Evolutionary conservation across 306 rosid species (phyloP).

Genomic region (Vigna radiata): DNA sequence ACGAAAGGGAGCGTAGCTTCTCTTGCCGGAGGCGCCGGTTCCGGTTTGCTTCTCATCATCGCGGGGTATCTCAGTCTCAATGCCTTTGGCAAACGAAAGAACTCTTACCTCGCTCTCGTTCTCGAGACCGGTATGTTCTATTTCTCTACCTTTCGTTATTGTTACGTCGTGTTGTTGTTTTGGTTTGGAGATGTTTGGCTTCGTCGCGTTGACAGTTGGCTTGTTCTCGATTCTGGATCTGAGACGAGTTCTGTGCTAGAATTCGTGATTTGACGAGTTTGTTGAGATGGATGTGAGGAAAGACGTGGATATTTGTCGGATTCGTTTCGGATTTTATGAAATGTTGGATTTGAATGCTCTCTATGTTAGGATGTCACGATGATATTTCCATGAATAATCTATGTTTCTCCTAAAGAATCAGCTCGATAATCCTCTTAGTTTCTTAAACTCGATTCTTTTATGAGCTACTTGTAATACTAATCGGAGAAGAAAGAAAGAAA

Average conservation of each 20-base stretch:
- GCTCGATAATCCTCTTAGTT: too few species aligned
- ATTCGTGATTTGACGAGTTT: background rate
- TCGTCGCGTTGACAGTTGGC: background rate
- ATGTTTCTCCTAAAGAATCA: background rate
- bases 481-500: background rate
- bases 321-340: background rate
- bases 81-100: slow-evolving; percentile 71
- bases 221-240: slow-evolving; percentile 4
- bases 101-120: slow-evolving; percentile 65
- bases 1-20: slow-evolving; percentile 79
- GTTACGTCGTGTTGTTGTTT: too few species aligned
- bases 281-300: too few species aligned
- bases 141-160: background rate
- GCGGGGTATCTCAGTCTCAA: slow-evolving; percentile 84
- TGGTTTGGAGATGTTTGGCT: background rate
- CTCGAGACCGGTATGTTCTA: slow-evolving; percentile 64
- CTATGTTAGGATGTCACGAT: background rate
- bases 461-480: background rate
- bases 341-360: background rate
- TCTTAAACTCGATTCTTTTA: background rate
- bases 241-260: background rate
- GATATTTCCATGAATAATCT: background rate
- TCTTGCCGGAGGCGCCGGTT: slow-evolving; percentile 70
- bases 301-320: background rate
- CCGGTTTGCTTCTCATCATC: slow-evolving; percentile 66